Evolutionary conservation across 2,329 filamentous ascomycete species (phyloP), one percentile per base, ranked within the genome.

Genomic region (Calonectria hongkongensis): DNA sequence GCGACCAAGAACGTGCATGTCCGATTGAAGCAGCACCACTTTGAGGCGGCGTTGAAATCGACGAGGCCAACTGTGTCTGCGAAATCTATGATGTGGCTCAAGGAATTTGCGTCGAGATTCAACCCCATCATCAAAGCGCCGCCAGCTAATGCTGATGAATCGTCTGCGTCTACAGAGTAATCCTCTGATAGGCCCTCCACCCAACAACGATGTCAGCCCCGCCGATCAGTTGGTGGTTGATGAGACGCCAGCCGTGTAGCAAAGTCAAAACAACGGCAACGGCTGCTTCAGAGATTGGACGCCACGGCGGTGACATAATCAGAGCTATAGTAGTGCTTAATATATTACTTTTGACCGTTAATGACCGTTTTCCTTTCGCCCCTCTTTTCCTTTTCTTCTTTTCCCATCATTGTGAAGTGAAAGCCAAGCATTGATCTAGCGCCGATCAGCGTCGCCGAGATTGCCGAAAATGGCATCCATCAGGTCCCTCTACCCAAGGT

Each of bases 401-500:
- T 6, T 7, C n/a, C 25, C 54, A 60, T 60, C 7, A 13, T 25
- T 18, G 2, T 56, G 50, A 18, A 25, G 45, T 12, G n/a, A 30
- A 41, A 60, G 12, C 13, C n/a, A 25, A 63, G 25, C 30, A 45
- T 10, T 9, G 45, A 45, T 13, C 18, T 21, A 5, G 58, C 41
- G 58, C 18, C 25, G 41, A 68, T n/a, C 30, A 39, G 41, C 25
- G 13, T 30, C 25, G 54, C 28, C 66, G 25, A 68, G n/a, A 41
- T 48, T 64, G 15, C 33, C 54, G 36, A 71, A n/a, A 45, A 71
- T 71, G 68, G 41, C 16, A 9, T 72, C 70, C 28, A 41, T 66
- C 50, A 43, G 12, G 8, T 45, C 51, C 2, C 36, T 74, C n/a
- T 78, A 77, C 39, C 72, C 76, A 54, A 74, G 71, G 33, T 73